Evolutionary conservation across 2,329 filamentous ascomycete genomes (phyloP).

Genomic region (Calonectria hongkongensis): DNA sequence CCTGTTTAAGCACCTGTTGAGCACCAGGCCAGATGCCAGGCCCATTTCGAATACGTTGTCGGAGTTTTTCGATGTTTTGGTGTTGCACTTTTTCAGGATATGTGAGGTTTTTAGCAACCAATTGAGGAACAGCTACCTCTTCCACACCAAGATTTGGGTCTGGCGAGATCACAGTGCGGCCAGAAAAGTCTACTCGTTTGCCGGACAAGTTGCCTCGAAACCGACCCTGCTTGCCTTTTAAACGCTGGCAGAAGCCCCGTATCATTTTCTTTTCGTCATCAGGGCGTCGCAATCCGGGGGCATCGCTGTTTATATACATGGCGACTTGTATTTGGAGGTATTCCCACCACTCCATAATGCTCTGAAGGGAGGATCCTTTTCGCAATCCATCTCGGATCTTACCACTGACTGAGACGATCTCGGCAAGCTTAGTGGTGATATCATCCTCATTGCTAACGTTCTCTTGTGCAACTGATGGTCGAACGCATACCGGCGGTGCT

Average conservation of each 20-base stretch:
- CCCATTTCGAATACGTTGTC: slow-evolving; percentile 84
- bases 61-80: slow-evolving; percentile 90
- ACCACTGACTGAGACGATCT: slow-evolving; percentile 94
- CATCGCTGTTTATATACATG: slow-evolving; percentile 98
- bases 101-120: slow-evolving; percentile 97
- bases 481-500: slow-evolving; percentile 93
- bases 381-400: slow-evolving; percentile 89
- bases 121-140: slow-evolving; percentile 91
- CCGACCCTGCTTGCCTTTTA: slow-evolving; percentile 98
- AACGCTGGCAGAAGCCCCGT: slow-evolving; percentile 95
- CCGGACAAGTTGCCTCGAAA: slow-evolving; percentile 98
- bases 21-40: slow-evolving; percentile 90
- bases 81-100: slow-evolving; percentile 92
- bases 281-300: slow-evolving; percentile 90
- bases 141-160: slow-evolving; percentile 96
- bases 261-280: slow-evolving; percentile 91
- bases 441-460: slow-evolving; percentile 97
- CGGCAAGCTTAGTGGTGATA: slow-evolving; percentile 94
- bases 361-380: slow-evolving; percentile 89
- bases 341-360: slow-evolving; percentile 99
- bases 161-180: slow-evolving; percentile 96
- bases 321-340: slow-evolving; percentile 96
- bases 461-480: slow-evolving; percentile 95
- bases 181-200: slow-evolving; percentile 99
- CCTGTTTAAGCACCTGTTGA: slow-evolving; percentile 85